Conservation (phyloP, 129 eudicot species). For the Chrysanthemum seticuspe region DNA sequence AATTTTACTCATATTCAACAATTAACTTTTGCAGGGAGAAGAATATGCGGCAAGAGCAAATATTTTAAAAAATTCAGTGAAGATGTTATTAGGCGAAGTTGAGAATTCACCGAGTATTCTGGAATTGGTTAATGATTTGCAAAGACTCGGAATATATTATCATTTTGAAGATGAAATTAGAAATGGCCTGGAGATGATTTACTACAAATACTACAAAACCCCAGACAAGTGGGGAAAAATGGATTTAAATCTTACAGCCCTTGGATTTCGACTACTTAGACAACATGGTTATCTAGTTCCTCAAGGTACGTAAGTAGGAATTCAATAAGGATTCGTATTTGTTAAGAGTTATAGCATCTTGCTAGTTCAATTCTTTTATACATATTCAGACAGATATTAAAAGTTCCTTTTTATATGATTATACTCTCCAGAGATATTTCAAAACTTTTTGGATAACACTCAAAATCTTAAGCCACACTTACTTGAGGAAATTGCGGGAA, state of each 20-base stretch:
- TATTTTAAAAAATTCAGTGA: constrained; percentile 25
- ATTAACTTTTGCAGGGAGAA: constrained; percentile 12
- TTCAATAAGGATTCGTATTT: too few species aligned
- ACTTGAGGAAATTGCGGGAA: too few species aligned
- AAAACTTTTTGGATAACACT: too few species aligned
- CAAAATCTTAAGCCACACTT: too few species aligned
- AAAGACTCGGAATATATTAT: constrained; percentile 41
- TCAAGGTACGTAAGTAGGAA: constrained; percentile 15
- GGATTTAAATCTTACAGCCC: constrained; percentile 25
- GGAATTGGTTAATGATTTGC: constrained; percentile 33
- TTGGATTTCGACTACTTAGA: constrained; percentile 39
- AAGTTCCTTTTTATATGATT: too few species aligned
- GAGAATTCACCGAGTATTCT: constrained; percentile 9
- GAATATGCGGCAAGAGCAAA: neutral
- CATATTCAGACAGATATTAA: too few species aligned
- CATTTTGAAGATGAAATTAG: constrained; percentile 32
- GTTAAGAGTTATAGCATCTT: too few species aligned
- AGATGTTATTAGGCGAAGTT: neutral
- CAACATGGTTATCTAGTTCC: constrained; percentile 35
- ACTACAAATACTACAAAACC: constrained; percentile 2
- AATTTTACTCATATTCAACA: neutral
- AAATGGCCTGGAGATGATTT: constrained; percentile 13
- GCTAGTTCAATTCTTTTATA: too few species aligned
- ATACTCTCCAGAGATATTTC: too few species aligned
- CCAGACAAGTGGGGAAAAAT: neutral